Conservation (phyloP, 1,284 basidiomycete genomes). For the Flammula alnicola region DNA sequence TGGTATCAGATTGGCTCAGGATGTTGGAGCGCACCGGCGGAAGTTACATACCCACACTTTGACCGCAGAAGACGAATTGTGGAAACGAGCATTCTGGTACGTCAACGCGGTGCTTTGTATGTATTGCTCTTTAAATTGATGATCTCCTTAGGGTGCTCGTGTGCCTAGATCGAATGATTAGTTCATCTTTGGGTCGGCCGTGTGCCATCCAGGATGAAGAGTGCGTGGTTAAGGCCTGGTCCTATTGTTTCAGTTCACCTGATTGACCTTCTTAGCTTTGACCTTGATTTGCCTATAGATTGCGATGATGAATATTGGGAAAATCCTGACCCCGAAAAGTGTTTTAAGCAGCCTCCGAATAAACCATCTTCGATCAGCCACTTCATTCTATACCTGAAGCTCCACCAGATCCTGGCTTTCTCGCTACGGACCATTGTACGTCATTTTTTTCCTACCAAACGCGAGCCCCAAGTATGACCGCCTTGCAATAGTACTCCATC, state of each 20-base stretch:
- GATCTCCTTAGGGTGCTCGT: slow-evolving; percentile 75
- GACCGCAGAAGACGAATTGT: too few relatives aligned
- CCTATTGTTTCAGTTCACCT: background rate
- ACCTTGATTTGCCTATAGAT: too few relatives aligned
- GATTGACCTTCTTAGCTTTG: too few relatives aligned
- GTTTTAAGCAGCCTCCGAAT: slow-evolving; percentile 62
- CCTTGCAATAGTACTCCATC: slow-evolving; percentile 62
- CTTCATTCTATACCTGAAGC: slow-evolving; percentile 62
- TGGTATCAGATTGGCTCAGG: too few relatives aligned
- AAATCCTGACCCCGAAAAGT: slow-evolving; percentile 42
- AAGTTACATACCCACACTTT: too few relatives aligned
- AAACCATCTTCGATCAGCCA: slow-evolving; percentile 56
- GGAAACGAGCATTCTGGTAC: too few relatives aligned
- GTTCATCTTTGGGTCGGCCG: slow-evolving; percentile 76
- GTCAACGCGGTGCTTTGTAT: too few relatives aligned
- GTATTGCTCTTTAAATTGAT: too few relatives aligned
- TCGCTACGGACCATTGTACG: slow-evolving; percentile 66
- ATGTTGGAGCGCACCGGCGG: too few relatives aligned
- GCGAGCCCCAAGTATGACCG: background rate
- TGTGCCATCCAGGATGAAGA: slow-evolving; percentile 87
- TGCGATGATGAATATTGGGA: too few relatives aligned
- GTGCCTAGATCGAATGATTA: slow-evolving; percentile 64
- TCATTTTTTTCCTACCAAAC: slow-evolving; percentile 13
- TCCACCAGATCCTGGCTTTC: too few relatives aligned
- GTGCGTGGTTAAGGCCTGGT: slow-evolving; percentile 43